Conservation (phyloP, 2,329 filamentous ascomycete species). For the Myriosclerotinia scirpicola region DNA sequence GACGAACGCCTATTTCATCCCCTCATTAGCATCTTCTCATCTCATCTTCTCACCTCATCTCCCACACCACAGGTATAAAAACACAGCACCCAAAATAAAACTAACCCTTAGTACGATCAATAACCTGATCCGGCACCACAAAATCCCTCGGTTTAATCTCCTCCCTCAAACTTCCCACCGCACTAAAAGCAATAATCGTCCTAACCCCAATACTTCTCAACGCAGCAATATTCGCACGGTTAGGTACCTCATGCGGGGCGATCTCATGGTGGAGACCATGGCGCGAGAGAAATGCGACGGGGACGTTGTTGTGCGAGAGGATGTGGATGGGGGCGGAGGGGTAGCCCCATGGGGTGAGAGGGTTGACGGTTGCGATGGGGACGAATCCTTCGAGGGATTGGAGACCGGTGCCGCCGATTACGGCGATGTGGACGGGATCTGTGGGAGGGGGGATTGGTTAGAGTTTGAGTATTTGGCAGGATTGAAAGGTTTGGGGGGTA, state of each 20-base stretch:
- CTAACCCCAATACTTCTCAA: slow-evolving; percentile 85
- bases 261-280: slow-evolving; percentile 87
- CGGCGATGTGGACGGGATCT: slow-evolving; percentile 78
- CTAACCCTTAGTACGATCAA: slow-evolving; percentile 87
- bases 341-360: slow-evolving; percentile 83
- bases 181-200: slow-evolving; percentile 89
- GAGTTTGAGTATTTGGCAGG: not conserved
- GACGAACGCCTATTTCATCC: slow-evolving; percentile 56
- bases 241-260: slow-evolving; percentile 92
- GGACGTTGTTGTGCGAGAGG: slow-evolving; percentile 78
- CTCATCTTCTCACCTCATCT: not conserved
- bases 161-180: slow-evolving; percentile 89
- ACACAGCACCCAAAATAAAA: not conserved
- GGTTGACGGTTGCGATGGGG: slow-evolving; percentile 74
- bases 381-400: slow-evolving; percentile 83
- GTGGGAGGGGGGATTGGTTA: not conserved
- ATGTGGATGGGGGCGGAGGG: slow-evolving; percentile 78
- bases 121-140: slow-evolving; percentile 92
- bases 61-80: not conserved
- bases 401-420: slow-evolving; percentile 92
- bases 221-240: slow-evolving; percentile 97
- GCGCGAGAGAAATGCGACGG: slow-evolving; percentile 90
- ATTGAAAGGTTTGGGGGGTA: not conserved
- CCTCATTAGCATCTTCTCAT: not conserved
- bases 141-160: slow-evolving; percentile 95